Evolutionary conservation across 306 rosid genomes (phyloP), one percentile per base, ranked within the genome.

Genomic region (Ziziphus jujuba): DNA sequence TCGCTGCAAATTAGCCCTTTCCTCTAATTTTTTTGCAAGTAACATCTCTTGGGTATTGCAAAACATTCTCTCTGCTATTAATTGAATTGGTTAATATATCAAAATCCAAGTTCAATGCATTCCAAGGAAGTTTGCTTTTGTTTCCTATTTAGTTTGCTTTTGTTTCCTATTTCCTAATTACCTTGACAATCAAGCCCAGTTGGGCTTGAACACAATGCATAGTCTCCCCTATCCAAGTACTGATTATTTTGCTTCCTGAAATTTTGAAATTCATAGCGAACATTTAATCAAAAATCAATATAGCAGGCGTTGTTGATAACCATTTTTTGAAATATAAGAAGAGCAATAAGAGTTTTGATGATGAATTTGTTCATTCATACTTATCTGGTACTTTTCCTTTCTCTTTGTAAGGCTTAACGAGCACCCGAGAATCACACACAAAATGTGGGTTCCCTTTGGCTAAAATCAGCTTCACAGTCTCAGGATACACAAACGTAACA

Each of bases 381-480:
- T 84, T 92, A 33, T 92, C 98, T 6, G 84, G 82, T 64, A 84
- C 48, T 81, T 92, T 92, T 19, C 98, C 98, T 77, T 92, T 92
- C 84, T 92, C 98, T 85, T 92, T 92, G 82, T 92, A 92, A 59
- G 98, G 97, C 84, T 92, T 92, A 65, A 92, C 98, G 66, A 92
- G 98, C 17, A 92, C 98, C 5, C 98, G 91, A 4, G 97, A 92
- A 73, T 92, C 96, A 31, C 98, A 92, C 47, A 92, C 91, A 61
- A 89, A 92, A 82, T 92, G 98, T 3, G 98, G 98, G 72, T 92
- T 92, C 63, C 98, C 98, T 77, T 92, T 89, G 44, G 91, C 83
- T 71, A 92, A 73, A 74, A 92, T 92, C 70, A 70, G 79, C 77
- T 82, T 92, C 49, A 87, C 98, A 2, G 98, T 89, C 78, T 92